Base-by-base conservation (phyloP, 73 alveolate genomes). In the Paramecium primaurelia region DNA sequence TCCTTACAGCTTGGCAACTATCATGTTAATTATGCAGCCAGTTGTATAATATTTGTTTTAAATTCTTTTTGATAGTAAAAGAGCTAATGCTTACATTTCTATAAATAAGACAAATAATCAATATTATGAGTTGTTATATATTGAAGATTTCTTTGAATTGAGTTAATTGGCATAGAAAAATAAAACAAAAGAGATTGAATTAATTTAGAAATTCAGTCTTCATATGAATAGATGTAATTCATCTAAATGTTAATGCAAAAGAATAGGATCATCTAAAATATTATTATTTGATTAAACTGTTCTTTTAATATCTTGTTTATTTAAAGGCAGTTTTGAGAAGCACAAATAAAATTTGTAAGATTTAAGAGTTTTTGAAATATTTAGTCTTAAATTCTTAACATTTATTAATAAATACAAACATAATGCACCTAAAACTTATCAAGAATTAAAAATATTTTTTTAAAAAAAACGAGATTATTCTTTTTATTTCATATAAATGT, bases 371-470 rank as follows among this genome's bases (percentile, higher is more conserved):
- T 73, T 37, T 40, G 87, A 73, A 73, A 73, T 40, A 36, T 73
- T 73, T 8, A 73, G 87, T 36, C 36, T 73, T 10, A 73, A 73
- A 73, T 73, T 73, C 47, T 38, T 73, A 36, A 73, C 87, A 1
- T 73, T 73, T 18, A 73, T 40, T 16, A 73, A 73, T 73, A 34
- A 40, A 73, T 73, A 73, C 22, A 73, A 73, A 38, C 58, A 40
- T 16, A 73, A 73, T 18, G 87, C 60, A 1, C 87, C 87, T 4
- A 73, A 73, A 73, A 73, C 60, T 36, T 73, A 73, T 73, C 11
- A 73, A 40, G 87, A 73, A 73, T 73, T 73, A 73, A 73, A 73
- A 18, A 73, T 73, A 4, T 73, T 73, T 9, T 73, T 73, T 73
- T 73, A 73, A 20, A 73, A 73, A 22, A 73, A 37, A 14, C 40